Evolutionary conservation across 192 early-diverging fungal species (phyloP).

Genomic region (Powellomyces hirtus): DNA sequence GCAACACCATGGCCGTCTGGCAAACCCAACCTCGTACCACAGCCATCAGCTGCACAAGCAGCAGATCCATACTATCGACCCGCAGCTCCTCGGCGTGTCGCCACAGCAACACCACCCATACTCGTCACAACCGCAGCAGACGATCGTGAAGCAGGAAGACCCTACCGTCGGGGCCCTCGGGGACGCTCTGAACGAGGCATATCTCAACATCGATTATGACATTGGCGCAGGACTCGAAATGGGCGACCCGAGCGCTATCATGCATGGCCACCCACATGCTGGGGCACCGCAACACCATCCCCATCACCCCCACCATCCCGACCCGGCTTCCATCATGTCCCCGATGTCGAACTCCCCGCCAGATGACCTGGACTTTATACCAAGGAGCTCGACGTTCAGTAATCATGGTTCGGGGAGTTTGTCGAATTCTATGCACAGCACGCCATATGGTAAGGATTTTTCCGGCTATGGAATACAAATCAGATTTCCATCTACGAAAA

Average conservation of each 20-base stretch:
- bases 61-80: conserved; percentile 7
- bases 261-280: conserved; percentile 24
- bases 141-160: conserved; percentile 38
- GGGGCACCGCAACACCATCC: conserved; percentile 31
- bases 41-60: conserved; percentile 30
- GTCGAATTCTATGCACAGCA: conserved; percentile 26
- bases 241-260: neutral
- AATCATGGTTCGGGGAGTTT: conserved; percentile 14
- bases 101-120: conserved; percentile 44
- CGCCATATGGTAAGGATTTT: conserved; percentile 23
- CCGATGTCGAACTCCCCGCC: conserved; percentile 29
- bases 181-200: neutral
- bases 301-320: conserved; percentile 29
- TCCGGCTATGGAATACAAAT: too few relatives aligned
- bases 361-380: conserved; percentile 21
- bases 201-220: conserved; percentile 10
- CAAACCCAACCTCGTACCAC: neutral
- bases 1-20: neutral
- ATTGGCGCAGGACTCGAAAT: neutral
- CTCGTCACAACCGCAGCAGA: conserved; percentile 49
- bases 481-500: too few relatives aligned
- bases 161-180: conserved; percentile 30
- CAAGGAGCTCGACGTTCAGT: conserved; percentile 6
- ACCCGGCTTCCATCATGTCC: conserved; percentile 33
- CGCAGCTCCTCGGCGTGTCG: neutral